phyloP scores from a whole-genome alignment of 176 grass and related monocot species.

The Oryza glumipatula region DNA sequence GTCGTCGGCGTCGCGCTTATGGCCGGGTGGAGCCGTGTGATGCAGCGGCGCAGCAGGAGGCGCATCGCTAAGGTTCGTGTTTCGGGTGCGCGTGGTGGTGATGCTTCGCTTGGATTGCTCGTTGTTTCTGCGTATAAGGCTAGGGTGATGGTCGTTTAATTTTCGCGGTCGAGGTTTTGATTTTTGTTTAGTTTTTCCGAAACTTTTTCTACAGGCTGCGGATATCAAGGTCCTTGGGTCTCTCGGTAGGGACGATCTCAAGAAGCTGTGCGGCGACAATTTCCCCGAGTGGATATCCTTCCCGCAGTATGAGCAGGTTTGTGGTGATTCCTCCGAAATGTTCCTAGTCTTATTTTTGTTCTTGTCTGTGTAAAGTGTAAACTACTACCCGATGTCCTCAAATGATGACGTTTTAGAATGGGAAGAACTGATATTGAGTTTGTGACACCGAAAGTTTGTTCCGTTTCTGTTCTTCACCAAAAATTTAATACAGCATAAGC shows the following conservation, averaged over 20 bases:
- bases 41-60: conserved; percentile 68
- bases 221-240: conserved; percentile 89
- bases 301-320: conserved; percentile 86
- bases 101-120: neutral
- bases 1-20: conserved; percentile 76
- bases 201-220: conserved; percentile 58
- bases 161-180: neutral
- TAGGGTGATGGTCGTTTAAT: neutral
- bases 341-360: neutral
- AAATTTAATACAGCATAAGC: neutral
- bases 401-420: neutral
- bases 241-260: conserved; percentile 89
- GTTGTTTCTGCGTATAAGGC: neutral
- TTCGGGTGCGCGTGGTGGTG: neutral
- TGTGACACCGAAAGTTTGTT: neutral
- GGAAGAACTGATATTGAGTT: neutral
- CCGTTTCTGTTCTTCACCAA: neutral
- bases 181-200: neutral
- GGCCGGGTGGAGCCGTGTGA: conserved; percentile 92
- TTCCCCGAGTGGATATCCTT: conserved; percentile 97
- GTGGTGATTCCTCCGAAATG: neutral
- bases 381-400: neutral
- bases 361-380: neutral
- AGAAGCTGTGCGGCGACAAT: conserved; percentile 86
- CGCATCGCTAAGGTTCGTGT: conserved; percentile 72